These are phyloP conservation scores for Saturnispora dispora DNA, from an alignment of 805 yeast genomes.

Conservation along the genomic window DNA sequence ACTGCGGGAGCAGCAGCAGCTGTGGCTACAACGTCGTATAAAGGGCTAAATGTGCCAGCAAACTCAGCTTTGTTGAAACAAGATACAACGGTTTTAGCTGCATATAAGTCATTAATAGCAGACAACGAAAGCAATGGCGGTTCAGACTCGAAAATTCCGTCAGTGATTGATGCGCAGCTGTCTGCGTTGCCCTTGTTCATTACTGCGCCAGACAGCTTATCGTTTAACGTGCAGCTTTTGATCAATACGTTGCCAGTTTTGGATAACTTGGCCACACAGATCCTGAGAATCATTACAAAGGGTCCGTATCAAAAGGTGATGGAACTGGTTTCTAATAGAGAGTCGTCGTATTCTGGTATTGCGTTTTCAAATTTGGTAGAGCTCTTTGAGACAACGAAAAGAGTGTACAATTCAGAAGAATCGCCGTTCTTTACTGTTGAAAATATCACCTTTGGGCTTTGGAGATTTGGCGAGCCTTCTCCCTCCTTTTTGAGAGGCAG, in stretches of 20 bases:
- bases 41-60: constrained; percentile 28
- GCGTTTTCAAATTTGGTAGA: constrained; percentile 60
- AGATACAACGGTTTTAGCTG: constrained; percentile 20
- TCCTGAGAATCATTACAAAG: constrained; percentile 60
- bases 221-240: constrained; percentile 54
- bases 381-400: constrained; percentile 67
- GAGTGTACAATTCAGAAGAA: constrained; percentile 53
- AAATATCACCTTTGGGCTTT: constrained; percentile 61
- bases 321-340: constrained; percentile 56
- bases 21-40: constrained; percentile 12
- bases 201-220: constrained; percentile 46
- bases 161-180: constrained; percentile 37
- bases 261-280: constrained; percentile 76
- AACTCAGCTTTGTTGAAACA: constrained; percentile 27
- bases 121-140: constrained; percentile 11
- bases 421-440: constrained; percentile 66
- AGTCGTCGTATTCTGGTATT: constrained; percentile 50
- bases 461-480: constrained; percentile 54
- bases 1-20: neutral
- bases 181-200: constrained; percentile 53
- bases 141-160: constrained; percentile 15
- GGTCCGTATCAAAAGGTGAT: constrained; percentile 72
- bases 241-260: constrained; percentile 65
- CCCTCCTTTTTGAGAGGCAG: constrained; percentile 50
- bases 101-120: constrained; percentile 21